Base-by-base conservation (phyloP, 2,329 filamentous ascomycete genomes). In the Curvularia hawaiiensis region DNA sequence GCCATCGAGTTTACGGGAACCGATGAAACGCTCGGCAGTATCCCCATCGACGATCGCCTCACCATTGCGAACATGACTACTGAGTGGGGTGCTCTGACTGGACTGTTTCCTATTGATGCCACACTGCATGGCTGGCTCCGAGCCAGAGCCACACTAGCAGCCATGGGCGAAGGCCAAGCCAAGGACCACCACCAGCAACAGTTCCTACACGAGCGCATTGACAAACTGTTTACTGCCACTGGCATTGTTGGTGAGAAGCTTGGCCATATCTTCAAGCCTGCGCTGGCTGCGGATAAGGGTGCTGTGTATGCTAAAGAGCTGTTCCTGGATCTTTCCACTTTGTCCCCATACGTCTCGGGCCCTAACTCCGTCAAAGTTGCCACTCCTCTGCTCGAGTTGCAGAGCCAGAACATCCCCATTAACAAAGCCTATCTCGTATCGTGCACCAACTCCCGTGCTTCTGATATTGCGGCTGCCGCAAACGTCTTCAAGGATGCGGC, bases 351-450 rank as follows among this genome's bases (percentile, higher is more conserved):
- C 55, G 88, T 97, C 10, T 84, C 92, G 0, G 93, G 94, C 0
- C 94, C 94, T 0, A 97, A 97, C 78, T 93, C 90, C 0, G 92
- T 97, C 70, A 97, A 97, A 77, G 80, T 97, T 0, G 87, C 90
- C 0, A 96, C 88, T 0, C 91, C 94, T 0, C 77, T 98, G 0
- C 78, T 81, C 5, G 86, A 94, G 31, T 84, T 98, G 1, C 89
- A 89, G 66, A 72, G 84, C 0, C 82, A 94, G 71, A 79, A 90
- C 62, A 96, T 98, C 74, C 83, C 85, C 48, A 77, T 98, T 22
- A 79, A 97, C 79, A 92, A 90, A 72, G 92, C 91, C 0, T 97
- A 97, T 74, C 81, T 97, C 0, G 89, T 97, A 0, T 92, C 89
- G 0, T 98, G 94, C 80, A 98, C 94, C 6, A 97, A 97, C 78